Evolutionary conservation across 176 grass and related monocot genomes (phyloP).

Genomic region (Oropetium thomaeum): DNA sequence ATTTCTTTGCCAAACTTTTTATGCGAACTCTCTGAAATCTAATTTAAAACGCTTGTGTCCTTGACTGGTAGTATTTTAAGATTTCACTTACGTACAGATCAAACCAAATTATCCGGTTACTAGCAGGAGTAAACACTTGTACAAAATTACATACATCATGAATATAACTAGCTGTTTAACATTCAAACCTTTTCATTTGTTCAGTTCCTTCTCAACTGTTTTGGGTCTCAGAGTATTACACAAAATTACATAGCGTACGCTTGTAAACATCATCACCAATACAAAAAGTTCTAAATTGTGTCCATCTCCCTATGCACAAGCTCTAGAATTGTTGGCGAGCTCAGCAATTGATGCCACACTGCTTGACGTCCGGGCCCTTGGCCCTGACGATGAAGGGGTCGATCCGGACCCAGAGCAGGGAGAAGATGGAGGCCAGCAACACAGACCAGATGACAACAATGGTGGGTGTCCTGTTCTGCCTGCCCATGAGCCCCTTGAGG

Average conservation of each 20-base stretch:
- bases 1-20: not conserved
- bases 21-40: not conserved
- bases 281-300: constrained; percentile 64
- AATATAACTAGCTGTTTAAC: constrained; percentile 4
- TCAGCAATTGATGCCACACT: constrained; percentile 96
- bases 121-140: not conserved
- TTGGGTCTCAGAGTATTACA: constrained; percentile 40
- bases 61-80: not conserved
- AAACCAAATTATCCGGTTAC: not conserved
- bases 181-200: constrained; percentile 33
- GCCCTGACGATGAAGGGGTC: constrained; percentile 76
- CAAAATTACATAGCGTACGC: constrained; percentile 34
- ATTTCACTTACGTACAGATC: not conserved
- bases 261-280: constrained; percentile 30
- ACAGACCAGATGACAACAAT: constrained; percentile 93
- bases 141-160: not conserved
- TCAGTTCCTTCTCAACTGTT: constrained; percentile 36
- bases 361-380: constrained; percentile 74
- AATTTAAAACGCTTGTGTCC: not conserved
- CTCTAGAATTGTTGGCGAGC: constrained; percentile 10
- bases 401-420: constrained; percentile 96
- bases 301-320: constrained; percentile 47
- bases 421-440: constrained; percentile 90
- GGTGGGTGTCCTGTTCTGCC: constrained; percentile 95
- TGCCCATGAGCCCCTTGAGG: constrained; percentile 94